A percentile compares a stretch with the other conserved stretches of the same genome.
These are phyloP conservation scores for Porphyra umbilicalis DNA, from an alignment of 31 red algal species.

Conservation along the genomic window DNA sequence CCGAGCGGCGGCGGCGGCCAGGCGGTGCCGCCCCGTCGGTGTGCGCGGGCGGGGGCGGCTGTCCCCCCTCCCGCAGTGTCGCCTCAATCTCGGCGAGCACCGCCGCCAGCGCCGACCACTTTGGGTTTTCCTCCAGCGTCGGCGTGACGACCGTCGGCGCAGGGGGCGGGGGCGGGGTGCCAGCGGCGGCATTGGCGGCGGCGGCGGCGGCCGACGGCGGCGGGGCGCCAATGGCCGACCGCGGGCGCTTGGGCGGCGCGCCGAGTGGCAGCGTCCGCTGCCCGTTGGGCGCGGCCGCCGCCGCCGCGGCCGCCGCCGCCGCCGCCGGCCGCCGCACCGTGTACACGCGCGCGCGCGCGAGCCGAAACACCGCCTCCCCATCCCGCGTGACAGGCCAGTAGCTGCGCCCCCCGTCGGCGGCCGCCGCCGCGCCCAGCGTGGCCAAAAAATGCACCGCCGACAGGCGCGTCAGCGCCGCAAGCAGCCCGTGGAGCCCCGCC, in stretches of 20 bases:
- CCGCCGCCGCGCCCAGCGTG: constrained; percentile 2
- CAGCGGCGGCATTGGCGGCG: background rate
- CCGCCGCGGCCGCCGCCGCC: background rate
- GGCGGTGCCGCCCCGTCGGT: background rate
- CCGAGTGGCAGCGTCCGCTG: background rate
- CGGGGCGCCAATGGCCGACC: background rate
- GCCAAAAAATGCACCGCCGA: constrained; percentile 17
- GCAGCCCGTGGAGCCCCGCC: constrained; percentile 1
- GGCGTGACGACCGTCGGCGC: constrained; percentile 16
- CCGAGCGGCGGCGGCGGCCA: background rate
- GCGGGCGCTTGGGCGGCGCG: background rate
- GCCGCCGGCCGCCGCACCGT: background rate
- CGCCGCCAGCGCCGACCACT: constrained; percentile 62
- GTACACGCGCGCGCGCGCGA: constrained; percentile 12
- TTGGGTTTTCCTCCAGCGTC: constrained; percentile 56
- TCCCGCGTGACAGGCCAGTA: constrained; percentile 20
- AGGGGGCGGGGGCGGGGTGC: constrained; percentile 1
- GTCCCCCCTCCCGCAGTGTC: background rate
- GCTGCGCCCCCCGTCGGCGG: constrained; percentile 6
- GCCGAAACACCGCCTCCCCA: constrained; percentile 16
- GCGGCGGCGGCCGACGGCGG: background rate
- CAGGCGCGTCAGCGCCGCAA: constrained; percentile 1
- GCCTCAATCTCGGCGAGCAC: constrained; percentile 64
- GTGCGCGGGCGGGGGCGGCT: background rate
- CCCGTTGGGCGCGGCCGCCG: background rate